Conservation (phyloP, 2,329 filamentous ascomycete species). For the Trichoderma semiorbis region DNA sequence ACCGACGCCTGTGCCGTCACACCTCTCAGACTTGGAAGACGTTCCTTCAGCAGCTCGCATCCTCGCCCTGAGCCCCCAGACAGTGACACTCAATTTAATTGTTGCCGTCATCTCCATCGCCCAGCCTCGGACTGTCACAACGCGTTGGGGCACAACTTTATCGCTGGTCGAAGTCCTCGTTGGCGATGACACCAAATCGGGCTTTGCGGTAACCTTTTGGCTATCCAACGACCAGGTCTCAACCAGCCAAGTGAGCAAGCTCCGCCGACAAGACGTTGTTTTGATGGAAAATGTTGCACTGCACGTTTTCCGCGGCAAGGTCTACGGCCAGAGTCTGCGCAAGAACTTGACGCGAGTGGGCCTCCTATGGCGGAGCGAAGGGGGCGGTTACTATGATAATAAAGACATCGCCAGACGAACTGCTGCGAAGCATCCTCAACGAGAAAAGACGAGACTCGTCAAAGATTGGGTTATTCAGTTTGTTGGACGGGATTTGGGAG, state of each 20-base stretch:
- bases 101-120: conserved; percentile 72
- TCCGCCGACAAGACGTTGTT: conserved; percentile 73
- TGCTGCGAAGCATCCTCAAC: conserved; percentile 43
- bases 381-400: conserved; percentile 54
- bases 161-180: conserved; percentile 74
- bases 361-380: conserved; percentile 55
- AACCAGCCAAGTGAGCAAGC: conserved; percentile 34
- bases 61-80: conserved; percentile 68
- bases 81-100: conserved; percentile 78
- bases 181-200: conserved; percentile 78
- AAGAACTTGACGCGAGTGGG: conserved; percentile 66
- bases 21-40: conserved; percentile 57
- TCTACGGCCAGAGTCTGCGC: conserved; percentile 80
- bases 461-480: conserved; percentile 73
- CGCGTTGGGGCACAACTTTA: conserved; percentile 58
- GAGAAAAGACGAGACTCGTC: conserved; percentile 63
- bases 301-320: conserved; percentile 68
- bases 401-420: conserved; percentile 42
- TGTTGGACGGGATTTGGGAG: conserved; percentile 45
- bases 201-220: conserved; percentile 85
- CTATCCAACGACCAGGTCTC: conserved; percentile 42
- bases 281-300: conserved; percentile 77
- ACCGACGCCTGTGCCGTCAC: conserved; percentile 29
- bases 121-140: conserved; percentile 63
- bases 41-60: conserved; percentile 68